Conservation (phyloP, 371 early-diverging fungal genomes). For the Batkoa obscura region DNA sequence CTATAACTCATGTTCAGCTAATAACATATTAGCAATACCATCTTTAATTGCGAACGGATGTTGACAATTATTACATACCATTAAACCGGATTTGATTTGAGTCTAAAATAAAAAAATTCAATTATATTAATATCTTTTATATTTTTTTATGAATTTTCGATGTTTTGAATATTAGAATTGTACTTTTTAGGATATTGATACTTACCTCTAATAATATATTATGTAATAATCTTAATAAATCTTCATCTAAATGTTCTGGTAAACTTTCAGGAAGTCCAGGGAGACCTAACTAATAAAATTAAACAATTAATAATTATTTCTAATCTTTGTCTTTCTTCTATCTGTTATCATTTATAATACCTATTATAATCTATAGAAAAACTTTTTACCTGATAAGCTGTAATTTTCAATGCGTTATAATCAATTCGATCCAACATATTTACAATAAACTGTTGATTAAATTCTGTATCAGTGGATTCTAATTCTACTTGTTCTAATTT, state of each 20-base stretch:
- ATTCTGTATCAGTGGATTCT: constrained; percentile 59
- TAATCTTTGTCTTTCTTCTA: too few relatives aligned
- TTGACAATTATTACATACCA: constrained; percentile 76
- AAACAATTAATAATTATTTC: too few relatives aligned
- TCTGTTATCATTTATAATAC: too few relatives aligned
- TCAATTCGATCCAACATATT: constrained; percentile 70
- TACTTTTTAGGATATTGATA: too few relatives aligned
- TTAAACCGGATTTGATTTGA: constrained; percentile 65
- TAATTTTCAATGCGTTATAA: constrained; percentile 59
- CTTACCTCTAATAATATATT: not conserved
- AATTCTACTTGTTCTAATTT: constrained; percentile 63
- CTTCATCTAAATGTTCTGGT: constrained; percentile 41
- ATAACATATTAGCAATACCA: constrained; percentile 92
- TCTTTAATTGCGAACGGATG: constrained; percentile 82
- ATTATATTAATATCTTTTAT: not conserved
- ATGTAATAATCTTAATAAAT: not conserved
- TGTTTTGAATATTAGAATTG: too few relatives aligned
- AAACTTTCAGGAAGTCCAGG: constrained; percentile 38
- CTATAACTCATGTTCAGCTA: constrained; percentile 86
- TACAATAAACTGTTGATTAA: constrained; percentile 64
- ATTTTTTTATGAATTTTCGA: too few relatives aligned
- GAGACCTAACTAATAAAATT: constrained; percentile 44
- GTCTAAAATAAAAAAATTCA: constrained; percentile 17
- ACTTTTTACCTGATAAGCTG: constrained; percentile 39
- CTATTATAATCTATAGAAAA: not conserved